phyloP scores from a whole-genome alignment of 371 early-diverging fungal genomes.

The Actinomucor elegans region DNA sequence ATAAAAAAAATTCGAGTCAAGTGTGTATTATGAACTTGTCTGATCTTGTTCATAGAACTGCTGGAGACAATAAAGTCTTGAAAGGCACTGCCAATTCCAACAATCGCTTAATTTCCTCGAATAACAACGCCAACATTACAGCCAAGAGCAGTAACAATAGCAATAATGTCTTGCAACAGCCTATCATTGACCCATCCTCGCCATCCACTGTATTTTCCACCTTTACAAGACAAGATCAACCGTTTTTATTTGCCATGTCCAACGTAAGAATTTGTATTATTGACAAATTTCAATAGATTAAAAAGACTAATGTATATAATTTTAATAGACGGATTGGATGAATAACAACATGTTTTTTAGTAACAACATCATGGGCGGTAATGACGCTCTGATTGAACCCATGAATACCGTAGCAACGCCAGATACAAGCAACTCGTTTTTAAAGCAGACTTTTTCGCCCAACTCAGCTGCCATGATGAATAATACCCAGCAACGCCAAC shows the following conservation, averaged over 20 bases:
- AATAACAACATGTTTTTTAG: constrained; percentile 15
- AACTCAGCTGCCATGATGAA: background rate
- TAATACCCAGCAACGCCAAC: background rate
- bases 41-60: constrained; percentile 36
- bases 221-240: constrained; percentile 8
- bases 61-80: constrained; percentile 22
- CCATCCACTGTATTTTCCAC: constrained; percentile 10
- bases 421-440: background rate
- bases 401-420: background rate
- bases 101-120: too few relatives aligned
- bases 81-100: too few relatives aligned
- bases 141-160: background rate
- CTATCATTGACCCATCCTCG: constrained; percentile 7
- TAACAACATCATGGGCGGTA: background rate
- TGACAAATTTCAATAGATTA: too few relatives aligned
- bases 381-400: background rate
- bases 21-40: constrained; percentile 41
- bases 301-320: background rate
- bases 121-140: background rate
- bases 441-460: constrained; percentile 4
- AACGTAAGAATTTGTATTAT: constrained; percentile 1
- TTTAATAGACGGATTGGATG: constrained; percentile 19
- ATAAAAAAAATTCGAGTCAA: too few relatives aligned
- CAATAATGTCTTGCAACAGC: constrained; percentile 7
- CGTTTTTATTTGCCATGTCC: constrained; percentile 14